Base-by-base conservation (phyloP, 2,329 filamentous ascomycete species). In the Aureobasidium sp. region DNA sequence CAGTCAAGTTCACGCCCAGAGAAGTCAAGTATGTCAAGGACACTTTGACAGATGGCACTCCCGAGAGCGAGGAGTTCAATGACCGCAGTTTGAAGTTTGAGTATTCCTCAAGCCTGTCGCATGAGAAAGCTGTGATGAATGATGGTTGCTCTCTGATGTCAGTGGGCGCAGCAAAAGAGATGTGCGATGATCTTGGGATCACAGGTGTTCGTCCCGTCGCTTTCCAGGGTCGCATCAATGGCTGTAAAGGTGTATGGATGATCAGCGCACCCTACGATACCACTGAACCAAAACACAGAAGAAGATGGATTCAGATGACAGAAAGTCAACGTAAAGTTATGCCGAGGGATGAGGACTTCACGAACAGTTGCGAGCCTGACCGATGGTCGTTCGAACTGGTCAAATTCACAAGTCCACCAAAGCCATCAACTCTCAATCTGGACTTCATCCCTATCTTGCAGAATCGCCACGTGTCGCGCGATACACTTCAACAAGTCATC, bases 211-310 rank as follows among this genome's bases (percentile, higher is more conserved):
- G 83, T 0, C 87, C 88, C 0, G 82, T 83, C 37, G 86, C 81
- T 0, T 85, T 87, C 50, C 89, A 93, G 71, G 88, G 78, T 1
- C 82, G 90, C 0, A 82, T 92, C 39, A 87, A 84, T 10, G 84
- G 87, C 20, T 87, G 87, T 0, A 93, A 93, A 71, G 90, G 89
- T 0, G 78, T 92, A 66, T 92, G 88, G 89, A 79, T 87, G 51
- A 72, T 87, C 5, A 85, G 87, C 66, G 76, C 78, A 0, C 71
- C 76, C 3, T 68, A 76, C 0, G 79, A 82, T 29, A 72, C 72
- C 0, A 74, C 74, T 0, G 74, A 79, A 1, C 60, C 67, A 0
- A 69, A 76, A 0, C 73, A 84, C 17, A 68, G 73, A 26, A 70
- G 71, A 2, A 71, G 77, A 10, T 89, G 86, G 87, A 88, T 91